Base-by-base conservation (phyloP, 208 protist species). In the Trypanosoma mega region DNA sequence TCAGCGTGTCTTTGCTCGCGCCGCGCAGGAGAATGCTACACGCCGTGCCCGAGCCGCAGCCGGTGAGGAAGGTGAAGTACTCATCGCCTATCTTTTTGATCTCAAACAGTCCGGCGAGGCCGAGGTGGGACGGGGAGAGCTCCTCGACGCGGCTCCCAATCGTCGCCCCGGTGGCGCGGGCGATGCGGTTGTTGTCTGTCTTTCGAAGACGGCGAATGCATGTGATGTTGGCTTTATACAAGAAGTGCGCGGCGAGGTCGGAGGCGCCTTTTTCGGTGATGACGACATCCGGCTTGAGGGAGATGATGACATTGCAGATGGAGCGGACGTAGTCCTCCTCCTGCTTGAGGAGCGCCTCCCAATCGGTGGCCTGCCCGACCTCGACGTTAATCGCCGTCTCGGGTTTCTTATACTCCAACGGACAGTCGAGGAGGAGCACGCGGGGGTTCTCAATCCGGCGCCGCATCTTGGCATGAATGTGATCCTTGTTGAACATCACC, bases 401-500 rank as follows among this genome's bases (percentile, higher is more conserved):
- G 11, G 97, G 98, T 87, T 99, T 99, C 74, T 99, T 99, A 80
- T 99, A 99, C 87, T 99, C 98, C 12, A 99, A 80, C 1, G 96
- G 78, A 85, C 93, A 99, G 70, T 99, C 98, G 20, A 99, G 91
- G 14, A 99, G 89, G 0, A 99, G 44, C 39, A 99, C 97, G 67
- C 98, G 85, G 34, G 99, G 98, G 74, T 99, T 99, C 66, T 99
- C 94, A 69, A 99, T 99, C 39, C 74, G 61, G 58, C 98, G 85
- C 41, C 89, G 82, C 98, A 99, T 99, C 77, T 99, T 98, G 7
- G 97, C 76, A 85, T 99, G 98, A 18, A 98, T 97, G 69, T 99
- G 91, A 70, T 99, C 99, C 87, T 99, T 99, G 85, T 99, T 99
- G 55, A 99, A 87, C 88, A 99, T 98, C 20, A 99, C 97, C 47